phyloP scores from a whole-genome alignment of 2,329 filamentous ascomycete species.

The Bertia moriformis region DNA sequence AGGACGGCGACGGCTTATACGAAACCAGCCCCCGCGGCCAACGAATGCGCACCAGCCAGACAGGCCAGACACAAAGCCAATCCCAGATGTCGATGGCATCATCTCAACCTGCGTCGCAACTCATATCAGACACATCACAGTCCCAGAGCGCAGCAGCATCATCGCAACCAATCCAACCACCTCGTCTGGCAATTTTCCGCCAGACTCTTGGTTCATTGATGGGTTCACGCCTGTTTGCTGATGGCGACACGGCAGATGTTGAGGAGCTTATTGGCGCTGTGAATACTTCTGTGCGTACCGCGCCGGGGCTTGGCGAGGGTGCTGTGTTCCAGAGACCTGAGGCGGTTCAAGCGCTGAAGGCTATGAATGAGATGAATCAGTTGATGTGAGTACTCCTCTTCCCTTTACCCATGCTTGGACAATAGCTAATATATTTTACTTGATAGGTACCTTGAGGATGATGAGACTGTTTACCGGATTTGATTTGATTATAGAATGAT shows the following conservation, averaged over 20 bases:
- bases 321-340: neutral
- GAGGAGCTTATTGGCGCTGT: constrained; percentile 47
- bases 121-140: constrained; percentile 1
- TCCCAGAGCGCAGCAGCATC: neutral
- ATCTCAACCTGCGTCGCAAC: constrained; percentile 44
- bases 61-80: constrained; percentile 5
- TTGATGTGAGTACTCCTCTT: neutral
- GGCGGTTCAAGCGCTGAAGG: neutral
- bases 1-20: constrained; percentile 14
- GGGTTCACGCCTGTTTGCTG: constrained; percentile 42
- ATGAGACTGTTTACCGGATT: constrained; percentile 1
- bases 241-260: constrained; percentile 51
- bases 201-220: constrained; percentile 50
- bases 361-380: neutral
- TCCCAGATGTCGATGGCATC: constrained; percentile 38
- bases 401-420: neutral
- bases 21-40: constrained; percentile 26
- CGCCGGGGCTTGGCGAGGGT: neutral
- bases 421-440: neutral
- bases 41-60: constrained; percentile 4
- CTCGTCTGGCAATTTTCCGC: constrained; percentile 45
- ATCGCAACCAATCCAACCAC: constrained; percentile 21
- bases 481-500: no score
- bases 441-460: neutral
- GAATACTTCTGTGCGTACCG: constrained; percentile 20